A percentile compares a stretch with the other conserved stretches of the same genome.
These are phyloP conservation scores for Epichloe festucae DNA, from an alignment of 2,329 filamentous ascomycete genomes.

Conservation along the genomic window DNA sequence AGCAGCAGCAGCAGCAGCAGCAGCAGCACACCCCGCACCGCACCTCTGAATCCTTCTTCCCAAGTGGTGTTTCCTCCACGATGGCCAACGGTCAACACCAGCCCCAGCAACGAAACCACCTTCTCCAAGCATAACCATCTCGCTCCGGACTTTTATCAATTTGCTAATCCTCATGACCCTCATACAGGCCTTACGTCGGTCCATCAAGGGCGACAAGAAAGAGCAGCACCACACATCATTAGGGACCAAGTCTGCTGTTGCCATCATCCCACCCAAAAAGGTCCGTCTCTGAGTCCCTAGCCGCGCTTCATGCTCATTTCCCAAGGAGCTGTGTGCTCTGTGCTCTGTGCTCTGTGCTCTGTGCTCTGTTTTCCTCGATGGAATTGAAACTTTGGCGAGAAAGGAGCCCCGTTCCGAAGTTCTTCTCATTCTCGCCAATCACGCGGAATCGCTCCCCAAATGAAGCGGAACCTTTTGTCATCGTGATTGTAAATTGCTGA, in stretches of 20 bases:
- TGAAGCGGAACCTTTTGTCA: neutral
- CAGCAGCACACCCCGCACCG: neutral
- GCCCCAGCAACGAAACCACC: neutral
- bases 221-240: constrained; percentile 58
- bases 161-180: constrained; percentile 31
- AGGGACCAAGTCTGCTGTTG: constrained; percentile 71
- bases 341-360: no score
- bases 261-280: constrained; percentile 88
- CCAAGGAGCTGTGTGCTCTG: no score
- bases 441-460: no score
- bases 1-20: neutral
- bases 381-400: no score
- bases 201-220: constrained; percentile 81
- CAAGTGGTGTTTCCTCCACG: neutral
- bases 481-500: neutral
- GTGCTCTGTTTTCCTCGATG: no score
- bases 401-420: no score
- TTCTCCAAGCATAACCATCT: neutral
- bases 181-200: constrained; percentile 65
- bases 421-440: no score
- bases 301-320: no score
- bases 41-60: neutral
- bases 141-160: neutral
- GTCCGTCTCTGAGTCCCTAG: constrained; percentile 33
- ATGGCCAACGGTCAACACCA: constrained; percentile 2